Evolutionary conservation across 352 stramenopile genomes (phyloP).

Genomic region (Elongisporangium senticosum): DNA sequence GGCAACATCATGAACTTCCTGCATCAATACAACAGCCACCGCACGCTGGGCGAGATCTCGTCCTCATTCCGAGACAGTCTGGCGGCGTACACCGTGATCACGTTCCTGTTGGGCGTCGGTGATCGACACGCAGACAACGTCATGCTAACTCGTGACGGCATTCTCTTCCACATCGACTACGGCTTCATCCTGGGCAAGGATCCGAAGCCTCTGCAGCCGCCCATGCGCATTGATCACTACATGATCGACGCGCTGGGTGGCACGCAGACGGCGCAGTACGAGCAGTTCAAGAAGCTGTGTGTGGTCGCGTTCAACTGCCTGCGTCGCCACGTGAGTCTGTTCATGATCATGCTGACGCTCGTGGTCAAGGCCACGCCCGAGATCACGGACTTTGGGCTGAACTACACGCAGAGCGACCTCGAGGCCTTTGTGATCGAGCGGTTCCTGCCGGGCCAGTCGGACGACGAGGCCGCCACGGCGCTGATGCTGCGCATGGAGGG

Average conservation of each 20-base stretch:
- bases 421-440: slow-evolving; percentile 81
- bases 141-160: slow-evolving; percentile 94
- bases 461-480: slow-evolving; percentile 75
- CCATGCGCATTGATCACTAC: slow-evolving; percentile 95
- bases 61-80: slow-evolving; percentile 87
- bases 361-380: slow-evolving; percentile 79
- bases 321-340: slow-evolving; percentile 77
- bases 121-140: slow-evolving; percentile 99
- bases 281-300: slow-evolving; percentile 85
- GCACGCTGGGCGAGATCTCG: slow-evolving; percentile 82
- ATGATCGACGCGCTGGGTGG: slow-evolving; percentile 84
- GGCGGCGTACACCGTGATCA: slow-evolving; percentile 99
- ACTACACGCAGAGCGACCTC: slow-evolving; percentile 81
- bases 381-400: slow-evolving; percentile 82
- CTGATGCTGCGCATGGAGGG: slow-evolving; percentile 83
- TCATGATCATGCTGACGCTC: slow-evolving; percentile 83
- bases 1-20: slow-evolving; percentile 81
- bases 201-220: slow-evolving; percentile 96
- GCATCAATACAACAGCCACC: slow-evolving; percentile 81
- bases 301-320: slow-evolving; percentile 86
- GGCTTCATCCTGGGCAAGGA: slow-evolving; percentile 98
- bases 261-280: slow-evolving; percentile 71
- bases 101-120: slow-evolving; percentile 98
- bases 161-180: slow-evolving; percentile 99
- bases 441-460: slow-evolving; percentile 73